Percentiles rank a stretch among this genome's conserved stretches.
Conservation (phyloP, 768 basidiomycete genomes). For the Leucosporidium yakuticum region DNA sequence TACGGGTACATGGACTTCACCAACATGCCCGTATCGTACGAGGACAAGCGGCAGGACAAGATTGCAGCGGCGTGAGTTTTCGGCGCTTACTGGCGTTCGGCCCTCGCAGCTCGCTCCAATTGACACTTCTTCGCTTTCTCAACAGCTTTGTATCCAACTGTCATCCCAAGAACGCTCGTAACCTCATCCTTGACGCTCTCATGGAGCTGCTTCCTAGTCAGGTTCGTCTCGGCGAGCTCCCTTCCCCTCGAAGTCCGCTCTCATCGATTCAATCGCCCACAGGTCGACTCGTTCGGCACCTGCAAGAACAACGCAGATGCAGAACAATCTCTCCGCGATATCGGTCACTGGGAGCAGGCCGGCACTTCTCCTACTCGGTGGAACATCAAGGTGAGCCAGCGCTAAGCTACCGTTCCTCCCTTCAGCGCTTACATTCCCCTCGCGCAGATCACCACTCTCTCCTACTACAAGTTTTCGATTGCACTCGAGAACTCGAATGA, state of each 20-base stretch:
- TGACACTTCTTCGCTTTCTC: not conserved
- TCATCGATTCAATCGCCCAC: too few relatives aligned
- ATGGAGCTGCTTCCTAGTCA: slow-evolving; percentile 5
- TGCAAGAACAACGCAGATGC: slow-evolving; percentile 24
- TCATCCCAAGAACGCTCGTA: slow-evolving; percentile 18
- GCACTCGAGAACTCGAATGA: too few relatives aligned
- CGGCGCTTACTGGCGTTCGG: too few relatives aligned
- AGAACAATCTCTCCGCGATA: not conserved
- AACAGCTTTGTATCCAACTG: slow-evolving; percentile 27
- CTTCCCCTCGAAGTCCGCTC: too few relatives aligned
- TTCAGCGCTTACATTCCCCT: too few relatives aligned
- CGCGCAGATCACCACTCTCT: too few relatives aligned
- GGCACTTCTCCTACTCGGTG: slow-evolving; percentile 7
- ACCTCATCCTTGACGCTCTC: slow-evolving; percentile 22
- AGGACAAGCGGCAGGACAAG: slow-evolving; percentile 13
- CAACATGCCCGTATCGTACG: slow-evolving; percentile 9
- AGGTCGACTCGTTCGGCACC: slow-evolving; percentile 19
- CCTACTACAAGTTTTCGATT: too few relatives aligned
- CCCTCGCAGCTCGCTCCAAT: too few relatives aligned
- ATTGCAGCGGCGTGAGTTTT: too few relatives aligned
- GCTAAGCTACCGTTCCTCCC: too few relatives aligned
- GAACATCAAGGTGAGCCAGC: slow-evolving; percentile 22
- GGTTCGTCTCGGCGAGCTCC: not conserved
- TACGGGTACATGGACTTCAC: slow-evolving; percentile 23
- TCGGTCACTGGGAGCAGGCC: slow-evolving; percentile 15